Evolutionary conservation across 257 asterid species (phyloP).

Genomic region (Fraxinus pennsylvanica): DNA sequence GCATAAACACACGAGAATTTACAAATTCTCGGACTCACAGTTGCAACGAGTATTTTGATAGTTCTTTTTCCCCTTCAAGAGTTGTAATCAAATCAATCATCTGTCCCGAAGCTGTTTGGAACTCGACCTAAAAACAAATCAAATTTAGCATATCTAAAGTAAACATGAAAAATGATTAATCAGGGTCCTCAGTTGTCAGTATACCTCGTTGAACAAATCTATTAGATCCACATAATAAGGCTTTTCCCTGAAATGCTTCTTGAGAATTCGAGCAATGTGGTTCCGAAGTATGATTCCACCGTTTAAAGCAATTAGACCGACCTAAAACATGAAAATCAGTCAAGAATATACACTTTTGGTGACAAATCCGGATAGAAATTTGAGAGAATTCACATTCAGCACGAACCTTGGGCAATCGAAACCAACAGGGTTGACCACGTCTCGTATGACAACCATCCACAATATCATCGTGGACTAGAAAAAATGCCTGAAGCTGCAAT

Average conservation of each 20-base stretch:
- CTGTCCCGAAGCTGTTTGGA: constrained; percentile 82
- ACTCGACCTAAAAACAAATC: constrained; percentile 37
- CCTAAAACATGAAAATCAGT: constrained; percentile 46
- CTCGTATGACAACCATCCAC: constrained; percentile 84
- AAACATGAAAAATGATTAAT: neutral
- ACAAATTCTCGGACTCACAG: constrained; percentile 59
- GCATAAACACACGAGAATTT: neutral
- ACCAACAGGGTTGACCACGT: constrained; percentile 99
- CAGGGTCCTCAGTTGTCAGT: constrained; percentile 12
- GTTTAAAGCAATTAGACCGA: constrained; percentile 83
- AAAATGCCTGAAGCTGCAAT: constrained; percentile 92
- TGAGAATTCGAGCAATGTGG: constrained; percentile 91
- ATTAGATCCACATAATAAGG: constrained; percentile 83
- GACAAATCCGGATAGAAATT: constrained; percentile 12
- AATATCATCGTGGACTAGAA: constrained; percentile 57
- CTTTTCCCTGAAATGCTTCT: constrained; percentile 79
- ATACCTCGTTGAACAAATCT: constrained; percentile 93
- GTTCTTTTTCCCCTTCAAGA: constrained; percentile 84
- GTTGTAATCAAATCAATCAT: constrained; percentile 93
- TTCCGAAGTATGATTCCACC: constrained; percentile 85
- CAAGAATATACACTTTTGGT: constrained; percentile 4
- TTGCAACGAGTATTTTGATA: constrained; percentile 76
- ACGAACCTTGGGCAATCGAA: constrained; percentile 70
- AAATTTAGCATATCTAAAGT: neutral
- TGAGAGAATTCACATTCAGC: constrained; percentile 21